phyloP scores from a whole-genome alignment of 257 asterid species.

The Plectranthus barbatus region DNA sequence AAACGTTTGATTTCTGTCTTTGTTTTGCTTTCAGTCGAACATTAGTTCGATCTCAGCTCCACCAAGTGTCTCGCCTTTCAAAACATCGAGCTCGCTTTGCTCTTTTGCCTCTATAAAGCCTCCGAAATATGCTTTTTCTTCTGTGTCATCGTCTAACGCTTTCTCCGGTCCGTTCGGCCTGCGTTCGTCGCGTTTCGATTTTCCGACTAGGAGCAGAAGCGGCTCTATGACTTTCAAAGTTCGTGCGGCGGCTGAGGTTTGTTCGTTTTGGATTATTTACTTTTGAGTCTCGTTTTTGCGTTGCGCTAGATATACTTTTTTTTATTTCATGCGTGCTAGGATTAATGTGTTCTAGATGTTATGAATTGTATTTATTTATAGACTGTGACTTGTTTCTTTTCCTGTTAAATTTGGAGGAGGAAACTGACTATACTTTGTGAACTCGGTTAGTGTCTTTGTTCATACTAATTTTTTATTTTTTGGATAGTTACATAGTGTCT shows the following conservation, averaged over 20 bases:
- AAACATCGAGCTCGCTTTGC: slow-evolving; percentile 16
- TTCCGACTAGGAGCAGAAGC: slow-evolving; percentile 16
- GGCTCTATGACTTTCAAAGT: slow-evolving; percentile 21
- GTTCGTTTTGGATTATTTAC: not conserved
- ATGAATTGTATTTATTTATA: not conserved
- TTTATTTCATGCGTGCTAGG: not conserved
- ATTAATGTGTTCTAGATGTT: not conserved
- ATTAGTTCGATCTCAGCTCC: slow-evolving; percentile 53
- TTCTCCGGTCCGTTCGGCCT: slow-evolving; percentile 42
- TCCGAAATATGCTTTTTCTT: slow-evolving; percentile 24
- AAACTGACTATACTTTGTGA: not conserved
- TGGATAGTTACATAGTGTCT: not conserved
- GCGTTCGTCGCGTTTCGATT: slow-evolving; percentile 15
- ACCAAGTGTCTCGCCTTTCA: slow-evolving; percentile 17
- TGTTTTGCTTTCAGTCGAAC: slow-evolving; percentile 41
- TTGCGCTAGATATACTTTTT: not conserved
- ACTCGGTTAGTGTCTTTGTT: not conserved
- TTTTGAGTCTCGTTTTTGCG: not conserved
- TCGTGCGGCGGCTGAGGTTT: slow-evolving; percentile 69
- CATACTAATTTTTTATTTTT: not conserved
- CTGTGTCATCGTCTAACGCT: slow-evolving; percentile 39
- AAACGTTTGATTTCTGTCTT: not conserved
- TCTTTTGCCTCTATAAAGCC: slow-evolving; percentile 24
- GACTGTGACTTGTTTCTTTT: not conserved
- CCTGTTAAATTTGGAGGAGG: not conserved